phyloP scores from a whole-genome alignment of 2,329 filamentous ascomycete species.

The Magnaporthales sp. region DNA sequence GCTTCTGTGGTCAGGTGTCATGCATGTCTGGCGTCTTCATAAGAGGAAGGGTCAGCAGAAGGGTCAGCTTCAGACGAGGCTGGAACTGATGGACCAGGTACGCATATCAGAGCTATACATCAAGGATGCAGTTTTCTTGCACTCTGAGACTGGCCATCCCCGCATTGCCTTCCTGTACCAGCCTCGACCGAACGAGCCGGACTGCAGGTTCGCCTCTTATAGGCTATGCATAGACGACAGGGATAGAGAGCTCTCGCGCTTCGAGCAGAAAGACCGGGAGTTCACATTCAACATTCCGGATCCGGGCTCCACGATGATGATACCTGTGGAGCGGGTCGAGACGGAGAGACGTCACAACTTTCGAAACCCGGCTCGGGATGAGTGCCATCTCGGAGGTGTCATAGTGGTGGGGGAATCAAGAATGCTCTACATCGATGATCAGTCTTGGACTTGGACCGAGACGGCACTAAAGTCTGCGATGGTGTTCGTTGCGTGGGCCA shows the following conservation, averaged over 20 bases:
- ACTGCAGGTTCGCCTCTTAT: conserved; percentile 50
- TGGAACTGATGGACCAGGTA: conserved; percentile 44
- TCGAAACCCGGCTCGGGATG: conserved; percentile 41
- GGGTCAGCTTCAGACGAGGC: conserved; percentile 22
- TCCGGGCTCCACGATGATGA: conserved; percentile 49
- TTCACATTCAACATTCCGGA: conserved; percentile 45
- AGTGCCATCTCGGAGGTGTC: conserved; percentile 58
- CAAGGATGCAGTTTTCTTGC: conserved; percentile 47
- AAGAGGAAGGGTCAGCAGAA: conserved; percentile 29
- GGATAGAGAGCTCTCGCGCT: conserved; percentile 41
- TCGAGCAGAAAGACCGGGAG: conserved; percentile 49
- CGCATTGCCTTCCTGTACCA: conserved; percentile 52
- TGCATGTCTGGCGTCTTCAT: conserved; percentile 45
- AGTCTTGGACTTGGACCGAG: conserved; percentile 58
- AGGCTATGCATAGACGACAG: conserved; percentile 50
- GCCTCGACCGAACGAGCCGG: conserved; percentile 38
- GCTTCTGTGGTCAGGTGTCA: conserved; percentile 51
- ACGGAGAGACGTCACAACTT: conserved; percentile 53
- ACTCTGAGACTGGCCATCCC: conserved; percentile 49
- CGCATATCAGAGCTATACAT: conserved; percentile 51
- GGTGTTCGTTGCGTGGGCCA: conserved; percentile 87
- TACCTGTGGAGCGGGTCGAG: conserved; percentile 48
- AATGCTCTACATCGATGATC: conserved; percentile 77
- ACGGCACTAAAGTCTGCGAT: conserved; percentile 62
- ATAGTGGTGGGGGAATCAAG: conserved; percentile 73